phyloP scores from a whole-genome alignment of 2,329 filamentous ascomycete species.

The Stagonosporopsis chrysanthemi region DNA sequence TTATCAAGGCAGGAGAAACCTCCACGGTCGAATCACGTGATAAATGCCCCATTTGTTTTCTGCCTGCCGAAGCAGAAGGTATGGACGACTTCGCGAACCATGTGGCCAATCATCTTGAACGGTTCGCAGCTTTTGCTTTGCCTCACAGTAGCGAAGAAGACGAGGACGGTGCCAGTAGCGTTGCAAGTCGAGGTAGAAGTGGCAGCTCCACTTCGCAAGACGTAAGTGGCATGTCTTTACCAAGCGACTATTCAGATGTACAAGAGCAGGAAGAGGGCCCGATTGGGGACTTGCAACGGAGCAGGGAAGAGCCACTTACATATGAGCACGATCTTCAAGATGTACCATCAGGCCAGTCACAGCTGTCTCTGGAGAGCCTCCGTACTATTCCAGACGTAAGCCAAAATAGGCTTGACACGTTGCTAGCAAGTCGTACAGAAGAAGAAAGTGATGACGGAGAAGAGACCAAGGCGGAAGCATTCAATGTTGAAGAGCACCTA shows the following conservation, averaged over 20 bases:
- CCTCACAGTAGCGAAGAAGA: slow-evolving; percentile 41
- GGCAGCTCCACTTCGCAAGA: slow-evolving; percentile 29
- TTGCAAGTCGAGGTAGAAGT: slow-evolving; percentile 39
- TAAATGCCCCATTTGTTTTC: slow-evolving; percentile 45
- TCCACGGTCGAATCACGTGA: slow-evolving; percentile 41
- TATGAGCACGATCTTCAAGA: neutral
- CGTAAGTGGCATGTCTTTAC: slow-evolving; percentile 27
- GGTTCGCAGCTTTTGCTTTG: slow-evolving; percentile 45
- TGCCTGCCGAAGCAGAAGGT: slow-evolving; percentile 30
- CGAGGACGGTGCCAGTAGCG: slow-evolving; percentile 40
- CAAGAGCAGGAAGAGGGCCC: neutral
- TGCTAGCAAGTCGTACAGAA: slow-evolving; percentile 17
- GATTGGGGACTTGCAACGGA: neutral
- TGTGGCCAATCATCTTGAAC: slow-evolving; percentile 49
- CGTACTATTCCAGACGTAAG: slow-evolving; percentile 36
- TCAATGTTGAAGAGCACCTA: slow-evolving; percentile 24
- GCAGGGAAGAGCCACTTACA: neutral
- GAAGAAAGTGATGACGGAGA: slow-evolving; percentile 11
- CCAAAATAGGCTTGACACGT: slow-evolving; percentile 27
- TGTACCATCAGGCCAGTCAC: neutral
- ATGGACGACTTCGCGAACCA: slow-evolving; percentile 42
- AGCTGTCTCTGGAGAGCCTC: slow-evolving; percentile 37
- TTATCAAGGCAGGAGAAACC: slow-evolving; percentile 45
- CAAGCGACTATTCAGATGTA: slow-evolving; percentile 20
- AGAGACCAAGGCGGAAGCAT: slow-evolving; percentile 9